Evolutionary conservation across 179 eudicot species (phyloP), one percentile per base, ranked within the genome.

Genomic region (Corrigiola litoralis): DNA sequence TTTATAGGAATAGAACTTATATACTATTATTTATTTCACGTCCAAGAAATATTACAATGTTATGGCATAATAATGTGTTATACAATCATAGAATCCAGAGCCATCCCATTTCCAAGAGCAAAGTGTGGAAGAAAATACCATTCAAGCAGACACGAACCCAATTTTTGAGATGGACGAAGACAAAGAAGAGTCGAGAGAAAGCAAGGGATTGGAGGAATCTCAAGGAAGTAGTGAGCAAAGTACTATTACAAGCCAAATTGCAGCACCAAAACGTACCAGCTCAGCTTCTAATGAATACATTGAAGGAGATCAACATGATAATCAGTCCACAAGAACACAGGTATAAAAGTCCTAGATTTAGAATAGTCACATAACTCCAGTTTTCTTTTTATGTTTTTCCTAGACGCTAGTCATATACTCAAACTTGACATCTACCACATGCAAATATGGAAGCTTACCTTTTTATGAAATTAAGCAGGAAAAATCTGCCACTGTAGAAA

Each of bases 141-240:
- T 54, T 24, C 58, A 48, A 23, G 38, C 29, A 24, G 67, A 69
- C 20, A 41, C 24, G 1, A 53, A 66, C 41, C 24, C 32, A 14
- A 53, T 24, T 34, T 41, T 29, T 21, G 70, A 51, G 21, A 20
- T 63, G 58, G 63, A 58, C 46, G 66, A 74, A 57, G 60, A 70
- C 10, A 64, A 69, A 74, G 70, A 58, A 18, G 78, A 51, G 4
- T 51, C 24, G 6, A 64, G 24, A 44, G 67, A 64, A 66, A 45
- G 40, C 50, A 33, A 20, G 46, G 64, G 57, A 41, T 29, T 33
- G 40, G 56, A 1, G 29, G 58, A 16, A 27, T 57, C 66, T 25
- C 65, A 14, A n/a, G 60, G 40, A 48, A 49, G 24, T 51, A 41
- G 18, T 37, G 45, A 67, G 37, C 47, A 46, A 58, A 47, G 41